These are phyloP conservation scores for Kwoniella sp. DNA, from an alignment of 768 basidiomycete species.

Conservation along the genomic window DNA sequence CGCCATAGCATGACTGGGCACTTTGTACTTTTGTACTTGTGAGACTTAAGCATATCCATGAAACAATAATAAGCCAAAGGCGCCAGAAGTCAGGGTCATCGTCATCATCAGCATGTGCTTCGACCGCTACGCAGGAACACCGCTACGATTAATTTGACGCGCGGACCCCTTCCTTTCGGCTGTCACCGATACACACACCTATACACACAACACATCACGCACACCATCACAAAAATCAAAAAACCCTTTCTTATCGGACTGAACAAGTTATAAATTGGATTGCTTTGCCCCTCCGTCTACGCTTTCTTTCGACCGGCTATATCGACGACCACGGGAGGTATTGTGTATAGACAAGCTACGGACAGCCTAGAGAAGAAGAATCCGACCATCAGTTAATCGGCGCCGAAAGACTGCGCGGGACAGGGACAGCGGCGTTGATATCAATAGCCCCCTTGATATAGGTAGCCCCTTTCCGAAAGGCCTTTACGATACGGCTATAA, in stretches of 20 bases:
- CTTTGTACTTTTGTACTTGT: too few relatives aligned
- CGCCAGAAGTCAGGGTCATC: not conserved
- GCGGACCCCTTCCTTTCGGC: not conserved
- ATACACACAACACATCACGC: not conserved
- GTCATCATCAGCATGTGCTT: too few relatives aligned
- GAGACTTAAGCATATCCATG: too few relatives aligned
- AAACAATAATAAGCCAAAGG: too few relatives aligned
- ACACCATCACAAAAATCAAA: not conserved
- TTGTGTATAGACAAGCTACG: not conserved
- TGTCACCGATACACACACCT: not conserved
- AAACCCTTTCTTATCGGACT: not conserved
- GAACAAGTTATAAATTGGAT: too few relatives aligned
- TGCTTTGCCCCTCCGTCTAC: too few relatives aligned
- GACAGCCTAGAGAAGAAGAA: not conserved
- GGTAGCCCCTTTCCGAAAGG: not conserved
- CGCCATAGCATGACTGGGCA: too few relatives aligned
- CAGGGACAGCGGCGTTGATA: not conserved
- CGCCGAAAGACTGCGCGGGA: not conserved
- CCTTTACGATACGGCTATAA: constrained; percentile 3
- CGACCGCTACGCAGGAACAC: too few relatives aligned
- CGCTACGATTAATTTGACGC: not conserved
- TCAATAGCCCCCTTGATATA: not conserved
- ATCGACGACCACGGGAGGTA: not conserved
- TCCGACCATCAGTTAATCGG: too few relatives aligned
- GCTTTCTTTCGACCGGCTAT: too few relatives aligned